Conservation (phyloP, 2,329 filamentous ascomycete species). For the Xylariales sp. region DNA sequence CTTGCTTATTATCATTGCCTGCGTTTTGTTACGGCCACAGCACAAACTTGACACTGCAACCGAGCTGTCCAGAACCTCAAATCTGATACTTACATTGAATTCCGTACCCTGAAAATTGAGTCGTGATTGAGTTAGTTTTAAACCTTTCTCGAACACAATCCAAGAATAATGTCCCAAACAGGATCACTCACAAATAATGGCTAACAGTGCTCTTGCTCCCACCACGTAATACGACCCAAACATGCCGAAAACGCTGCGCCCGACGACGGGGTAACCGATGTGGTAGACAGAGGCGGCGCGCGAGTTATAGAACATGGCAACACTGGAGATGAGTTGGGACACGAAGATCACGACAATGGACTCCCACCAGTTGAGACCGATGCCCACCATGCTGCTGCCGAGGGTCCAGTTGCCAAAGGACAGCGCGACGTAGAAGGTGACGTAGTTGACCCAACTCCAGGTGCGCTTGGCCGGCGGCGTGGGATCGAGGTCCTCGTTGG, state of each 20-base stretch:
- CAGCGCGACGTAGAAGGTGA: neutral
- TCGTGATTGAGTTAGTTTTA: no score
- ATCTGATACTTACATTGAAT: no score
- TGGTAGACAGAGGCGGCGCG: constrained; percentile 36
- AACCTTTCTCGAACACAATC: no score
- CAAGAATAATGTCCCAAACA: no score
- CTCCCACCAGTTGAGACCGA: constrained; percentile 38
- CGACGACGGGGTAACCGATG: constrained; percentile 34
- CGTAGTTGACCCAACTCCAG: neutral
- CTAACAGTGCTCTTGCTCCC: constrained; percentile 29
- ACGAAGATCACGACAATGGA: neutral
- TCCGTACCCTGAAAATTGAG: no score
- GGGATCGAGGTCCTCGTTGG: constrained; percentile 1
- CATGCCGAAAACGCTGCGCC: constrained; percentile 33
- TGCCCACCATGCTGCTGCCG: constrained; percentile 19
- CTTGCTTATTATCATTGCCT: no score
- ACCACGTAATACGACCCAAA: constrained; percentile 38
- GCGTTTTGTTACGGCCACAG: no score
- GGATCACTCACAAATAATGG: constrained; percentile 36
- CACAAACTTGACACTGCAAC: no score
- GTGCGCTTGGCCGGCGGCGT: neutral
- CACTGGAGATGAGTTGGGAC: constrained; percentile 32
- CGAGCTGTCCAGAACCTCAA: no score
- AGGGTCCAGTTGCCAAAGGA: neutral
- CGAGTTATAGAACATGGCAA: constrained; percentile 41